Percentiles rank a stretch among this genome's conserved stretches.
Evolutionary conservation across 495 filamentous ascomycete species (phyloP).

Genomic region (Penicillium alfredii): DNA sequence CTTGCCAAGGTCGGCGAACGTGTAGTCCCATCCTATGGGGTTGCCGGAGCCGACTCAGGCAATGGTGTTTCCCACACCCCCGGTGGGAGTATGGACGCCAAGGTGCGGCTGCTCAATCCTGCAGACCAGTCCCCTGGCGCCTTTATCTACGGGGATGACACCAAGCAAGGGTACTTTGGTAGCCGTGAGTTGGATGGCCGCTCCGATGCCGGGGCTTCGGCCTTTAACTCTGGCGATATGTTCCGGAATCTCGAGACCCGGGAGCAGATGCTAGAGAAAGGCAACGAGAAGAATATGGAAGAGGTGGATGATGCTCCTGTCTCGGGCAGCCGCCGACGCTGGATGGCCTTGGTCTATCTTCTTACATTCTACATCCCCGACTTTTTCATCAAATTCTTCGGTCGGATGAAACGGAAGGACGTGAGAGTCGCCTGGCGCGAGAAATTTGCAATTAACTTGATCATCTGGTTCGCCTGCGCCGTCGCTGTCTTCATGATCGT

Average conservation of each 20-base stretch:
- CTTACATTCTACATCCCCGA: constrained; percentile 87
- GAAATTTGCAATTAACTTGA: constrained; percentile 94
- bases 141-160: constrained; percentile 66
- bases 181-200: constrained; percentile 75
- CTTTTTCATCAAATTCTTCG: constrained; percentile 69
- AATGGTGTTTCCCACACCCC: constrained; percentile 36
- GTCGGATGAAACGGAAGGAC: constrained; percentile 87
- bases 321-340: constrained; percentile 80
- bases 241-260: constrained; percentile 93
- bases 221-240: constrained; percentile 90
- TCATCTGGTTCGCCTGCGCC: constrained; percentile 87
- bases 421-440: constrained; percentile 94
- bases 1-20: constrained; percentile 70
- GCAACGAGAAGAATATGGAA: constrained; percentile 80
- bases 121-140: constrained; percentile 53
- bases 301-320: constrained; percentile 80
- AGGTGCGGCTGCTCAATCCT: constrained; percentile 60
- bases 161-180: constrained; percentile 70
- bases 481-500: constrained; percentile 83
- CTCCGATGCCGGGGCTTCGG: constrained; percentile 85
- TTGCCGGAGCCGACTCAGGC: constrained; percentile 45
- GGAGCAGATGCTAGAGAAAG: constrained; percentile 89
- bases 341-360: constrained; percentile 81
- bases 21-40: constrained; percentile 49
- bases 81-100: constrained; percentile 56